These are phyloP conservation scores for Botrytis squamosa DNA, from an alignment of 2,329 filamentous ascomycete genomes.

Conservation along the genomic window DNA sequence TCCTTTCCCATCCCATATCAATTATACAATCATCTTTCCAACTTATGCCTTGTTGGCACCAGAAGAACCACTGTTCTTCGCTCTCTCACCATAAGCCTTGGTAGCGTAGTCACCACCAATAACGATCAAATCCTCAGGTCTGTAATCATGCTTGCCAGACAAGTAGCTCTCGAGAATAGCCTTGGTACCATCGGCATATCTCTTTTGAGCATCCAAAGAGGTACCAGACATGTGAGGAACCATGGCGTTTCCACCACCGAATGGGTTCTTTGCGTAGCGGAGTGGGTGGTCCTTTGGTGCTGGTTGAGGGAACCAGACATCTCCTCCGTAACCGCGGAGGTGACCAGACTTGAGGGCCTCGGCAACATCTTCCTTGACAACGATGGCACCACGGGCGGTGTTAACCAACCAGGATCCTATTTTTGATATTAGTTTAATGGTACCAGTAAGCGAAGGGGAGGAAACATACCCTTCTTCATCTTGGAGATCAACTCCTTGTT, in stretches of 20 bases:
- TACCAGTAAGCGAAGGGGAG: constrained; percentile 48
- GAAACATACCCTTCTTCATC: constrained; percentile 93
- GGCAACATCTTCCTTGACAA: constrained; percentile 98
- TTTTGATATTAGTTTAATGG: not conserved
- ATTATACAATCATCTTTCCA: not conserved
- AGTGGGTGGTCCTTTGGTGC: constrained; percentile 91
- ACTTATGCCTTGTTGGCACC: constrained; percentile 18
- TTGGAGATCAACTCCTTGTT: constrained; percentile 98
- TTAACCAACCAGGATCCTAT: constrained; percentile 92
- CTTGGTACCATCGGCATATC: constrained; percentile 87
- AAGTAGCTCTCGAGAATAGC: constrained; percentile 89
- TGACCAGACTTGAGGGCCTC: constrained; percentile 89
- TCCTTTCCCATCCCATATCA: not conserved
- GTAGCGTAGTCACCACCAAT: constrained; percentile 89
- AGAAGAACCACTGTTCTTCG: constrained; percentile 27
- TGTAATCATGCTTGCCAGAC: constrained; percentile 82
- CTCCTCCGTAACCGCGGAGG: constrained; percentile 83
- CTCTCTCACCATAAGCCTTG: constrained; percentile 52
- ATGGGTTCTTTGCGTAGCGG: constrained; percentile 89
- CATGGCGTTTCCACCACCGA: constrained; percentile 97
- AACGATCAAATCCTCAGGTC: constrained; percentile 86
- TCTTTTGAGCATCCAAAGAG: constrained; percentile 94
- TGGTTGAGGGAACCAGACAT: constrained; percentile 92
- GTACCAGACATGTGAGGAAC: constrained; percentile 99
- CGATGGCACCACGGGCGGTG: constrained; percentile 97